Base-by-base conservation (phyloP, 192 early-diverging fungal species). In the Podila epicladia region DNA sequence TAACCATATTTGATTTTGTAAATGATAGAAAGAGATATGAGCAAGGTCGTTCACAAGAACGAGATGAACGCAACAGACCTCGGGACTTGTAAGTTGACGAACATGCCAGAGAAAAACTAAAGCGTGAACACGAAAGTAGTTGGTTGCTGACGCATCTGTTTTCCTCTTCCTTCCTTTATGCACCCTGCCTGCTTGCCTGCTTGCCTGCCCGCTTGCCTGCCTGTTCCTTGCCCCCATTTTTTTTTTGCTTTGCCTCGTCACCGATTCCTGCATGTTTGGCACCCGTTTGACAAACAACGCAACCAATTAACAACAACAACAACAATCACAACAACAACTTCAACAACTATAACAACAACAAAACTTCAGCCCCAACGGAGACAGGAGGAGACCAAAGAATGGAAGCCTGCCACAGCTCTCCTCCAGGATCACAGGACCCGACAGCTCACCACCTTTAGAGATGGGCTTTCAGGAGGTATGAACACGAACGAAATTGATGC, bases 391-490 rank as follows among this genome's bases (percentile, higher is more conserved):
- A 49, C 64, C 65, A 26, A 69, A 64, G 37, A 79, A 53, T 53
- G 75, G 65, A 67, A 61, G 35, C 69, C 69, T 24, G 20, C 69
- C 17, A 26, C 50, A 45, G 38, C 41, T 22, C 31, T 41, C 59
- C 22, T 45, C 58, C 9, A 57, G 51, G 26, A 79, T 59, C 45
- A 79, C 63, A 24, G 69, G 69, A 63, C 69, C 68, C 24, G 69
- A 71, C 19, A 49, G 69, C 26, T 68, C 70, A 37, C 75, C 69
- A 8, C 60, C 69, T 7, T 71, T 61, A 55, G 75, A 79, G 4
- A 67, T 68, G 50, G 65, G 65, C 67, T 79, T 79, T 51, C 75
- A 79, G 64, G 75, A 79, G 75, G 75, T 79, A 79, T 38, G 17
- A 58, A 12, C 38, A 41, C 9, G 38, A 41, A 41, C 9, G 38